A percentile compares a stretch with the other conserved stretches of the same genome.
These are phyloP conservation scores for Biscutella laevigata DNA, from an alignment of 441 rosid genomes.

Conservation along the genomic window DNA sequence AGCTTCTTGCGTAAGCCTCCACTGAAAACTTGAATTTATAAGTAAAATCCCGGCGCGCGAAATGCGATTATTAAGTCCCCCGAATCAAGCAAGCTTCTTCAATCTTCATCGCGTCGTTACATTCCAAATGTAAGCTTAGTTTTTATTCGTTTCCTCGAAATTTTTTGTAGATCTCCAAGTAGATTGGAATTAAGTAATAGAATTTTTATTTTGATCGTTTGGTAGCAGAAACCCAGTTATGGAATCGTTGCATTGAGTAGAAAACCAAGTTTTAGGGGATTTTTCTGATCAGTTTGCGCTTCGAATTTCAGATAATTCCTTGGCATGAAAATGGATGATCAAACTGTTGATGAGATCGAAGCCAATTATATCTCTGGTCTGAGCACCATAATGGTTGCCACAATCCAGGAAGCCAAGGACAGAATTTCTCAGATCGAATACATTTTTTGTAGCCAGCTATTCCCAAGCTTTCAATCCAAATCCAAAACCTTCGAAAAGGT, in stretches of 20 bases:
- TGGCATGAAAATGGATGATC: constrained; percentile 38
- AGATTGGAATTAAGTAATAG: not conserved
- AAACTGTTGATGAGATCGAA: constrained; percentile 37
- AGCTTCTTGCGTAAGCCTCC: constrained; percentile 24
- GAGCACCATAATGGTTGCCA: constrained; percentile 68
- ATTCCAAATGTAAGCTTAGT: constrained; percentile 14
- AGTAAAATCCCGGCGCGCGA: constrained; percentile 11
- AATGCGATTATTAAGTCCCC: no score
- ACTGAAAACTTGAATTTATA: constrained; percentile 1
- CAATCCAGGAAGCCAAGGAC: constrained; percentile 88
- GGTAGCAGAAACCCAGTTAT: not conserved
- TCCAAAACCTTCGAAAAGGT: constrained; percentile 43
- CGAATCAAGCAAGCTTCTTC: not conserved
- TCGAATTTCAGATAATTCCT: constrained; percentile 14
- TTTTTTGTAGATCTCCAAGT: constrained; percentile 3
- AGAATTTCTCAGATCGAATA: constrained; percentile 82
- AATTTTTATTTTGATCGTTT: not conserved
- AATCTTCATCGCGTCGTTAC: not conserved
- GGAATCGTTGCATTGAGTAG: not conserved
- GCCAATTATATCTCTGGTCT: constrained; percentile 51
- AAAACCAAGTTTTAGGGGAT: not conserved
- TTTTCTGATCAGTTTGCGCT: not conserved
- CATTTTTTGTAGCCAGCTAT: constrained; percentile 79
- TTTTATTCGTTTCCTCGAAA: not conserved
- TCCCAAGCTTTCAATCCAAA: constrained; percentile 54